A percentile compares a stretch with the other conserved stretches of the same genome.
Evolutionary conservation across 352 stramenopile genomes (phyloP).

Genomic region (Phytophthora nicotianae): DNA sequence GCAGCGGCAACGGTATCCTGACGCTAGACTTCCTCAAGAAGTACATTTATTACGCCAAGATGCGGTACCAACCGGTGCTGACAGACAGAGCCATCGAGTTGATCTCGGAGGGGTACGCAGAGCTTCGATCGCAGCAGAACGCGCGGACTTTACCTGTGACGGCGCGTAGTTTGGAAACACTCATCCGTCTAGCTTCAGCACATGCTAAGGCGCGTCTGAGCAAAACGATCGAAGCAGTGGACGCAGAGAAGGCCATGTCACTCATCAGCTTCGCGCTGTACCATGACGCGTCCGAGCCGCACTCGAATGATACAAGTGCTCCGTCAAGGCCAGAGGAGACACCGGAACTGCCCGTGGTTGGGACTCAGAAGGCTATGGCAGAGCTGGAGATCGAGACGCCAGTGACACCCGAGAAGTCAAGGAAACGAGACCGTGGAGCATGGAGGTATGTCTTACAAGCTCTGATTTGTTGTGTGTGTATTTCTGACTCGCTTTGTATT

Average conservation of each 20-base stretch:
- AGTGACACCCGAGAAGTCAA: constrained; percentile 36
- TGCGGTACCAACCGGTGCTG: constrained; percentile 85
- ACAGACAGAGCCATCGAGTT: constrained; percentile 90
- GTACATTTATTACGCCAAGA: constrained; percentile 99
- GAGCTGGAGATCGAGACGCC: constrained; percentile 39
- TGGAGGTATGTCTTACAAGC: constrained; percentile 60
- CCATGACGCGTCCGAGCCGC: constrained; percentile 88
- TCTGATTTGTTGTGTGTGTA: background rate
- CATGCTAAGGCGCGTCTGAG: constrained; percentile 97
- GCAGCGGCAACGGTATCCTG: constrained; percentile 83
- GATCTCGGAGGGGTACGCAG: constrained; percentile 97
- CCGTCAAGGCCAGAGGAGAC: constrained; percentile 21
- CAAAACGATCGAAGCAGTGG: constrained; percentile 81
- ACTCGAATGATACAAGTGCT: constrained; percentile 20
- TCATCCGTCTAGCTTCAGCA: constrained; percentile 98
- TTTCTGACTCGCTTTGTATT: constrained; percentile 9
- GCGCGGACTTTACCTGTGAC: constrained; percentile 95
- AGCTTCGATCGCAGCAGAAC: constrained; percentile 96
- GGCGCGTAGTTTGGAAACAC: constrained; percentile 97
- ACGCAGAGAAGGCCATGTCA: constrained; percentile 92
- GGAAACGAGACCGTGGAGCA: constrained; percentile 68
- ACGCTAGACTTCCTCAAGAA: constrained; percentile 98
- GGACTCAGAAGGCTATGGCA: constrained; percentile 31
- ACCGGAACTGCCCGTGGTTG: constrained; percentile 15
- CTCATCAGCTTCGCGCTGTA: constrained; percentile 99